Conservation (phyloP, 2,329 filamentous ascomycete species). For the Aspergillus fijiensis region DNA sequence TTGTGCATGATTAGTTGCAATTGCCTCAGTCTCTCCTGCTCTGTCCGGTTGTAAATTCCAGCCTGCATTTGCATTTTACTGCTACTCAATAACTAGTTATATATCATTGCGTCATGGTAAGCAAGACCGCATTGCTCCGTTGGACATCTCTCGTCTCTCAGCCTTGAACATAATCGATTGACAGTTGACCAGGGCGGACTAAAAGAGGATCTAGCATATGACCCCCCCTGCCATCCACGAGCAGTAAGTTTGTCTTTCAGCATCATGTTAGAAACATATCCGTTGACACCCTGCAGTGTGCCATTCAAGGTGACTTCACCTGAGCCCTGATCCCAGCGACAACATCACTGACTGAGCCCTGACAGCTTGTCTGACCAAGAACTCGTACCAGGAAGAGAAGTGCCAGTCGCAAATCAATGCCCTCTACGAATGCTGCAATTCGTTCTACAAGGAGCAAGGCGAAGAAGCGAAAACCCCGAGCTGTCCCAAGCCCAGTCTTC, state of each 20-base stretch:
- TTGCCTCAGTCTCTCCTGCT: not conserved
- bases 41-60: not conserved
- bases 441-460: conserved; percentile 79
- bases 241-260: conserved; percentile 60
- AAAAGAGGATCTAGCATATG: conserved; percentile 69
- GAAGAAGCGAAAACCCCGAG: conserved; percentile 73
- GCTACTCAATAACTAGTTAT: not conserved
- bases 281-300: conserved; percentile 60
- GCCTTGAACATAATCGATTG: conserved; percentile 12
- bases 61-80: not conserved
- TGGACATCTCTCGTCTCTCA: conserved; percentile 2
- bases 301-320: conserved; percentile 72
- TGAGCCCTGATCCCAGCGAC: not conserved
- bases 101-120: conserved; percentile 31
- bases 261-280: not conserved
- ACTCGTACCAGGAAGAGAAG: conserved; percentile 80
- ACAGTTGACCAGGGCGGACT: conserved; percentile 40
- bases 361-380: conserved; percentile 78
- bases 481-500: conserved; percentile 78
- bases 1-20: not conserved
- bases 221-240: conserved; percentile 80
- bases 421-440: conserved; percentile 88
- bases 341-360: not conserved
- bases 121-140: conserved; percentile 1
- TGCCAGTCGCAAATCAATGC: conserved; percentile 77